These are phyloP conservation scores for Saccharomyces hybrid DNA, from an alignment of 1,139 yeast genomes.

Conservation along the genomic window DNA sequence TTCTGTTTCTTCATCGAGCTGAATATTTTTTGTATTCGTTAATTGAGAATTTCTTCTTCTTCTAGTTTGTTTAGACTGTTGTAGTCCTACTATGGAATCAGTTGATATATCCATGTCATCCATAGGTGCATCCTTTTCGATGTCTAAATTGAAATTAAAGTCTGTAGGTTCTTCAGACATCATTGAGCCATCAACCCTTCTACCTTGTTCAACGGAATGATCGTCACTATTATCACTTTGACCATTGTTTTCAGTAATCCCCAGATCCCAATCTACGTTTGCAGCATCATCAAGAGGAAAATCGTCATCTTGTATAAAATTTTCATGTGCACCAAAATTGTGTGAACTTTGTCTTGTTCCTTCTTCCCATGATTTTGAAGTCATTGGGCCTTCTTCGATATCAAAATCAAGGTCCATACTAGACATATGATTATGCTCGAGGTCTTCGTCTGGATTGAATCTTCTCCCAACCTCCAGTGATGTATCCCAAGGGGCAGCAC, in stretches of 20 bases:
- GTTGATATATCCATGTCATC: constrained; percentile 1
- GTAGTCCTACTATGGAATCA: not conserved
- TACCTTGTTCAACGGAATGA: constrained; percentile 44
- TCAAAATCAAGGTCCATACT: constrained; percentile 31
- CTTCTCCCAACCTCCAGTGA: constrained; percentile 31
- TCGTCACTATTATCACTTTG: constrained; percentile 34
- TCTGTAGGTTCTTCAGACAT: constrained; percentile 20
- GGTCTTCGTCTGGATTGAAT: constrained; percentile 36
- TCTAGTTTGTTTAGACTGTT: not conserved
- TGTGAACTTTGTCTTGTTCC: constrained; percentile 45
- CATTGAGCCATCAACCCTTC: constrained; percentile 10
- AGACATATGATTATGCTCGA: constrained; percentile 18
- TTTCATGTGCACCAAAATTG: constrained; percentile 6
- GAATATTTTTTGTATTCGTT: constrained; percentile 20
- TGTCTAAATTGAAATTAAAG: constrained; percentile 30
- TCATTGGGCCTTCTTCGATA: constrained; percentile 14
- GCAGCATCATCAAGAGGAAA: constrained; percentile 14
- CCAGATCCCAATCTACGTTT: constrained; percentile 10
- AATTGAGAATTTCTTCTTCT: constrained; percentile 6
- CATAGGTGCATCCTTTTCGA: constrained; percentile 13
- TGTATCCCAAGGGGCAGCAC: constrained; percentile 30
- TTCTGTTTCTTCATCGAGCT: constrained; percentile 18
- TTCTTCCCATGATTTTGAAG: constrained; percentile 45
- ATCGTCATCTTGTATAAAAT: constrained; percentile 14
- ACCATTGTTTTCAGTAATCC: constrained; percentile 26